Evolutionary conservation across 2,329 filamentous ascomycete species (phyloP).

Genomic region (Cryphonectria japonica): DNA sequence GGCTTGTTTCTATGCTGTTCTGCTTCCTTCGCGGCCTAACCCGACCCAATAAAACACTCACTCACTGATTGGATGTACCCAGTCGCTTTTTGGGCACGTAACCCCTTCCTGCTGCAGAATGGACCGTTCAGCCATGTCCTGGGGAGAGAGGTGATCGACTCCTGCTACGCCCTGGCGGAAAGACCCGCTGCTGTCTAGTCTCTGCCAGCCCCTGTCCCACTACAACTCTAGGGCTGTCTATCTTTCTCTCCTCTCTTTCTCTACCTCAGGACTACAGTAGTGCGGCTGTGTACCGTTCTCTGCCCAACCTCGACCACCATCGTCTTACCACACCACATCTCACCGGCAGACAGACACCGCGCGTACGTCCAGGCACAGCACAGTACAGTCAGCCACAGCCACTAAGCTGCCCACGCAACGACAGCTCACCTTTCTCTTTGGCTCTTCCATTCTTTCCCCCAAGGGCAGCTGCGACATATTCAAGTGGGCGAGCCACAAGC

Average conservation of each 20-base stretch:
- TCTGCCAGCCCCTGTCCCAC: neutral
- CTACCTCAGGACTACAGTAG: neutral
- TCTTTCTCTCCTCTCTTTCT: no score
- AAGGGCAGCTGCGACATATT: neutral
- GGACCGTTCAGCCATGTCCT: neutral
- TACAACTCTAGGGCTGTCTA: neutral
- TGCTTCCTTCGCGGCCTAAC: constrained; percentile 16
- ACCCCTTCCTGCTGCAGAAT: neutral
- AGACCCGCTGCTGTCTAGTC: constrained; percentile 4
- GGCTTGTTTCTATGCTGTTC: constrained; percentile 5
- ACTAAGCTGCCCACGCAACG: constrained; percentile 20
- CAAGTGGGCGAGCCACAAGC: neutral
- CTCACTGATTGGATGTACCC: neutral
- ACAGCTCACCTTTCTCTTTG: constrained; percentile 6
- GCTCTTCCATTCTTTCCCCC: no score
- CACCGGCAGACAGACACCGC: constrained; percentile 16
- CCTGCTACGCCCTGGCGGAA: neutral
- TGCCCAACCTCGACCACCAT: constrained; percentile 17
- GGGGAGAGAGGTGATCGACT: constrained; percentile 5
- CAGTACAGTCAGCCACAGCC: constrained; percentile 1
- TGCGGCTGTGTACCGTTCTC: constrained; percentile 7
- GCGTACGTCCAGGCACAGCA: constrained; percentile 13
- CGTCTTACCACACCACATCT: neutral
- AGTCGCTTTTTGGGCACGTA: neutral
- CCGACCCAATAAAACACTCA: constrained; percentile 2